Percentiles rank a stretch among this genome's conserved stretches.
Evolutionary conservation across 345 rosid species (phyloP).

Genomic region (Sisymbrium altissimum): DNA sequence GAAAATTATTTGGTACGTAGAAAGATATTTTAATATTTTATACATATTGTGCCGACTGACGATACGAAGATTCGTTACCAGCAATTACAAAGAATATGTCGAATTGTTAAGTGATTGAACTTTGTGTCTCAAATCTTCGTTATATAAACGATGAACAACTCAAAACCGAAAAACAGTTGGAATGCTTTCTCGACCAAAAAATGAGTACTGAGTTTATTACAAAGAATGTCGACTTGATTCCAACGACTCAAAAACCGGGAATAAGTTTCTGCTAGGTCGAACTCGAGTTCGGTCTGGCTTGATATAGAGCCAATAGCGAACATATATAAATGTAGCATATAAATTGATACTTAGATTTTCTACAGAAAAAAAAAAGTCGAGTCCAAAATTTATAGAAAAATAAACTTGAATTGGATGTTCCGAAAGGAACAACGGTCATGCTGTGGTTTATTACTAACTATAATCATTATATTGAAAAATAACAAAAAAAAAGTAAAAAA

Average conservation of each 20-base stretch:
- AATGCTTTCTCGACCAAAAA: not conserved
- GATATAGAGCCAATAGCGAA: not conserved
- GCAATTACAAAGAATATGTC: not conserved
- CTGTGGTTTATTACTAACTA: not conserved
- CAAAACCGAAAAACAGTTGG: not conserved
- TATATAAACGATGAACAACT: not conserved
- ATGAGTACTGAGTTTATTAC: not conserved
- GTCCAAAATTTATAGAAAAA: no score
- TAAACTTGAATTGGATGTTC: not conserved
- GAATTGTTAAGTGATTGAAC: not conserved
- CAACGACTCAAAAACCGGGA: not conserved
- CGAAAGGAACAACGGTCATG: not conserved
- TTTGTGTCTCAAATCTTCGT: not conserved
- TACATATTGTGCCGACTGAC: not conserved
- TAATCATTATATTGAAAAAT: not conserved
- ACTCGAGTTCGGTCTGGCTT: no score
- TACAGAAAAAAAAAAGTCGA: no score
- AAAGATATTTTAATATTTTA: no score
- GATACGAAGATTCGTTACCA: not conserved
- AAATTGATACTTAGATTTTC: no score
- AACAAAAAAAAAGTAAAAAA: not conserved
- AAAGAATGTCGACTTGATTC: not conserved
- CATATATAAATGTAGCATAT: no score
- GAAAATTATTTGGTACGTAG: not conserved
- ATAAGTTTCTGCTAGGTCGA: not conserved